Base-by-base conservation (phyloP, 306 rosid genomes). In the Elaeagnus macrophylla region DNA sequence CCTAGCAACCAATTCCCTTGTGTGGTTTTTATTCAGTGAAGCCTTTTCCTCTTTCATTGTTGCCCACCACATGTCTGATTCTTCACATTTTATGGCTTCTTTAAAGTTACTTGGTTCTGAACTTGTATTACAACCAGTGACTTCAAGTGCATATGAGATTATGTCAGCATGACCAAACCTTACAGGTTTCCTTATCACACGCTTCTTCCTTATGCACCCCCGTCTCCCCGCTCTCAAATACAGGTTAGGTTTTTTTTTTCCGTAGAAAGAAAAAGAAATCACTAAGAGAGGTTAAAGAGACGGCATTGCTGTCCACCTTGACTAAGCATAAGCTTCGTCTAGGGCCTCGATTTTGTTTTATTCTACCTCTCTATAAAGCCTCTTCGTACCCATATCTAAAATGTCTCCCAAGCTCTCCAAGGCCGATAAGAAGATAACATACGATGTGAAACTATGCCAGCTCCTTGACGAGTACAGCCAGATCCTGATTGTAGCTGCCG, bases 401-500 rank as follows among this genome's bases (percentile, higher is more conserved):
- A 18, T 39, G 61, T 13, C 48, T 35, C 37, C 17, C 2, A 86
- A 86, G 67, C 72, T 65, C 3, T 62, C 97, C n/a, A 90, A 90
- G 67, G 86, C 95, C 1, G 86, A 86, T 6, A 90, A 83, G 80
- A 90, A 90, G 75, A 44, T 76, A 18, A 75, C 81, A 0, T 90
- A 90, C 65, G 95, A 90, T 51, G 16, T 66, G 1, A 90, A 86
- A 76, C 77, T 90, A 0, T 90, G 95, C 79, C 61, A 72, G 44
- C 88, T 81, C 8, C 67, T 90, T 1, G 95, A 90, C 0, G 94
- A 83, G 6, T 86, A 60, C 61, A 57, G 73, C 12, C 97, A 90
- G 80, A 69, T 90, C 18, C 85, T 90, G 16, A 18, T 86, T 1
- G 97, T 86, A 7, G 88, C 84, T 4, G 94, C 97, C 1, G 97